Evolutionary conservation across 495 filamentous ascomycete genomes (phyloP), one percentile per base, ranked within the genome.

Genomic region (Parmelia sp.): DNA sequence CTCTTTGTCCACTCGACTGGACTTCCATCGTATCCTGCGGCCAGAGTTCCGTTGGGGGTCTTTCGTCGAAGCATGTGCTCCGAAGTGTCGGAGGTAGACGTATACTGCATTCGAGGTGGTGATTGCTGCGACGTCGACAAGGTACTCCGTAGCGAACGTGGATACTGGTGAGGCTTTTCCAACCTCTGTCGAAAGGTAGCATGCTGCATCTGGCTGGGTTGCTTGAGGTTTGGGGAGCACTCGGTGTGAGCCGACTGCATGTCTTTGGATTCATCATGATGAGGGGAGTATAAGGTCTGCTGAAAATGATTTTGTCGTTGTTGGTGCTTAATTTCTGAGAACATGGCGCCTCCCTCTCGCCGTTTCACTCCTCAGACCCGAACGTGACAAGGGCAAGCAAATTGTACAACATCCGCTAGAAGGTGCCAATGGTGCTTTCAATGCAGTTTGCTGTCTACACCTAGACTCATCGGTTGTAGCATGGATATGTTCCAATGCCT

Each of bases 1-100:
- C 90, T 89, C 25, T 86, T 84, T 6, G 82, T 84, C 71, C 87
- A 85, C 72, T 94, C 90, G 35, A 86, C 79, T 3, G 87, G 84
- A 10, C 89, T 90, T 15, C 90, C 93, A 82, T 97, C 93, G 71
- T 98, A 98, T 19, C 91, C 93, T 62, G 90, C 92, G 60, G 91
- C 89, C 61, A 98, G 82, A 25, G 92, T 96, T 29, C 94, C 94
- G 69, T 88, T 95, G 14, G 94, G 94, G 12, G 94, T 97, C 72
- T 98, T 98, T 57, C 94, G 85, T 66, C 94, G 83, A 47, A 98
- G 79, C 61, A 91, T 88, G 75, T 97, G 86, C 75, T 97, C 92
- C 8, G 71, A 74, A 17, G 72, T 47, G 37, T 68, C 58, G 15
- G 49, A 45, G 23, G 21, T 40, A 17, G 47, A 37, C 27, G 58